Evolutionary conservation across 2,329 filamentous ascomycete species (phyloP), one percentile per base, ranked within the genome.

Genomic region (Epicoccum sorghinum): DNA sequence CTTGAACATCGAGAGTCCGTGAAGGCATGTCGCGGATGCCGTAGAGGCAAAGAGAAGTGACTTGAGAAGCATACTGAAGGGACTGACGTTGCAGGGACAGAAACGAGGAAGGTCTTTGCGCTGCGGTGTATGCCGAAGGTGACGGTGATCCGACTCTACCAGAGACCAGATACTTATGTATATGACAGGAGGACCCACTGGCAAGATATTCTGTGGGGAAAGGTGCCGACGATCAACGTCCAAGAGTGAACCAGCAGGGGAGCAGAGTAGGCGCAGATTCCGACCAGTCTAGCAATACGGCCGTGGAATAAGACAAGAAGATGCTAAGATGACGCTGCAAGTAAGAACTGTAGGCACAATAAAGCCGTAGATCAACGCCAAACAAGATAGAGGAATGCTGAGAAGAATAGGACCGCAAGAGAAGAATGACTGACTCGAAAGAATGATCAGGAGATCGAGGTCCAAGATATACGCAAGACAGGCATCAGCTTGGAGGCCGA

Each of bases 1-100:
- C 62, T 71, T 69, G 60, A 72, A 65, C 60, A 69, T 58, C 67
- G 67, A 72, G 13, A 80, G 78, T 46, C 77, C 77, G 59, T 77
- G 73, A 46, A 77, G 69, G 56, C 77, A 79, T 33, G 68, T 75
- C 30, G 75, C 74, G 14, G 74, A 71, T 47, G 69, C 71, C 59
- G 70, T 70, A 35, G 66, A 60, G 59, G 70, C 71, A 35, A 73
- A 38, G 37, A 72, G 55, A 29, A 74, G 59, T 18, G 63, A 48
- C 23, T 67, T 62, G 63, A 70, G 61, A 49, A 72, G 65, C 71
- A 74, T 74, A 50, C 40, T 70, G 62, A 45, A 57, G 43, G 30
- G 43, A 50, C 18, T 47, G 38, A 38, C 39, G 40, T 10, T 41
- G 25, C 39, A 29, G 42, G 30, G 33, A 24, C 14, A 13, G 12